Evolutionary conservation across 768 basidiomycete species (phyloP).

Genomic region (Plicaturopsis crispa): DNA sequence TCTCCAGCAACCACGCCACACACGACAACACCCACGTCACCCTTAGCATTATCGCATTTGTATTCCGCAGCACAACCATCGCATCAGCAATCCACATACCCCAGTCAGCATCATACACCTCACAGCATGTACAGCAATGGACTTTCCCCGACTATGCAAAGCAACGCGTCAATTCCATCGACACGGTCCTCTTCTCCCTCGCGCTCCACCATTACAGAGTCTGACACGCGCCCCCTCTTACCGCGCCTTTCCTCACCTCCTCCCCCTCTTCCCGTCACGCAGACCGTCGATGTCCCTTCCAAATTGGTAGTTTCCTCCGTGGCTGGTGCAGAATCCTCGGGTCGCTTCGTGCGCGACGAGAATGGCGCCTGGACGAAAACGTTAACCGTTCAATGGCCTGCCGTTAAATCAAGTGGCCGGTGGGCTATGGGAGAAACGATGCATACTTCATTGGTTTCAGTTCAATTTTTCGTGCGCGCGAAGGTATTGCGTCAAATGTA

Average conservation of each 20-base stretch:
- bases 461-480: conserved; percentile 64
- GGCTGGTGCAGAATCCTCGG: conserved; percentile 51
- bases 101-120: conserved; percentile 24
- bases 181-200: conserved; percentile 18
- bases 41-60: conserved; percentile 10
- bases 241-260: conserved; percentile 13
- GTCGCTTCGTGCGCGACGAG: conserved; percentile 46
- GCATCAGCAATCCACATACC: conserved; percentile 17
- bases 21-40: conserved; percentile 12
- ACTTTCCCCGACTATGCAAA: conserved; percentile 10
- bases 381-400: conserved; percentile 67
- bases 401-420: conserved; percentile 55
- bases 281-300: conserved; percentile 14
- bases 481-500: conserved; percentile 36
- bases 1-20: conserved; percentile 17
- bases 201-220: conserved; percentile 8
- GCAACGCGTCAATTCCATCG: conserved; percentile 10
- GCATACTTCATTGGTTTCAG: conserved; percentile 51
- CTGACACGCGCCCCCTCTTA: conserved; percentile 11
- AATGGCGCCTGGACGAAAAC: conserved; percentile 58
- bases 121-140: conserved; percentile 12
- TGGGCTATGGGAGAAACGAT: conserved; percentile 82
- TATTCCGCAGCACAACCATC: conserved; percentile 3
- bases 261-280: conserved; percentile 6
- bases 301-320: conserved; percentile 47